Base-by-base conservation (phyloP, 805 yeast species). In the Peterozyma xylosa region DNA sequence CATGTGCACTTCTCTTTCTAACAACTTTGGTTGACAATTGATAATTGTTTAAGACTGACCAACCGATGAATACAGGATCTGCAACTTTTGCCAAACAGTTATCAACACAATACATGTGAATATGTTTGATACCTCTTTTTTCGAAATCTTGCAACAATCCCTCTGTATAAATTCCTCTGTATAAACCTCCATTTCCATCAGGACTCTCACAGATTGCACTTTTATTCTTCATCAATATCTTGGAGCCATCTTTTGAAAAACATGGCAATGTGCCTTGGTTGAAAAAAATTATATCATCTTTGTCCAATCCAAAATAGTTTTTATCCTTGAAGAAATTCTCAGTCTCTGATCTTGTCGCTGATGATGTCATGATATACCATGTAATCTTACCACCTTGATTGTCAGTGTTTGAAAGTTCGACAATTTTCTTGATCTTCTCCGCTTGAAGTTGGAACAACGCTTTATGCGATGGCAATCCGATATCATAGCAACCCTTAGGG, bases 51-150 rank as follows among this genome's bases (percentile, higher is more conserved):
- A 65, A 64, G 29, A 83, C 79, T 11, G 97, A 81, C 66, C 83
- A 91, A 0, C 99, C 99, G 48, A 93, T 66, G 53, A 84, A 85
- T 1, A 79, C 70, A 2, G 99, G 99, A 60, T 93, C 99, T 2
- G 96, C 97, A 43, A 91, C 87, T 60, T 81, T 83, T 33, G 90
- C 97, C 41, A 93, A 70, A 30, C 86, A 82, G 63, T 93, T 93
- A 65, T 93, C 99, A 40, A 93, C 98, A 66, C 98, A 91, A 67
- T 89, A 93, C 86, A 90, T 87, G 65, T 93, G 97, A 48, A 93
- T 73, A 59, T 93, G 98, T 62, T 86, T 78, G 50, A 91, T 78
- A 5, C 88, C 89, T 45, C 79, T 80, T 7, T 53, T 47, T 29
- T 65, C 56, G 59, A 93, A 76, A 59, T 91, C 96, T 6, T 75